Evolutionary conservation across 371 early-diverging fungal genomes (phyloP).

Genomic region (Lichtheimia corymbifera): DNA sequence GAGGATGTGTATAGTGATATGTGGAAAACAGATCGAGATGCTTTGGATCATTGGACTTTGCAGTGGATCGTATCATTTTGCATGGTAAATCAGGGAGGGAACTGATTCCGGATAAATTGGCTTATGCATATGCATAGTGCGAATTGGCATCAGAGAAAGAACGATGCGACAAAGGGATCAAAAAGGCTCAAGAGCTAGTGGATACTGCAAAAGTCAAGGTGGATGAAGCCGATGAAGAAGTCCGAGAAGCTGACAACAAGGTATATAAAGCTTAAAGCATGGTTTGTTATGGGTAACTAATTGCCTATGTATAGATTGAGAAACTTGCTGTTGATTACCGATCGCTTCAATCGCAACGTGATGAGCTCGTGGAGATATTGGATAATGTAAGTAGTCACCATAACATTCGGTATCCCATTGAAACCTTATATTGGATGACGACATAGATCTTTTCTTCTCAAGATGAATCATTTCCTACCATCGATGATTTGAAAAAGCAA

Average conservation of each 20-base stretch:
- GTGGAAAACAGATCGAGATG: constrained; percentile 32
- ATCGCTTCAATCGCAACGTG: constrained; percentile 39
- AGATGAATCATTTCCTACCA: constrained; percentile 8
- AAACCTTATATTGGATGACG: no score
- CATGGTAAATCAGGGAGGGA: constrained; percentile 25
- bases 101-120: constrained; percentile 10
- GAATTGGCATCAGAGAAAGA: constrained; percentile 29
- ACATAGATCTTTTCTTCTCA: constrained; percentile 6
- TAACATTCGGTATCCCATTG: no score
- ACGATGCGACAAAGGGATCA: constrained; percentile 24
- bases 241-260: constrained; percentile 21
- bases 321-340: constrained; percentile 45
- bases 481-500: constrained; percentile 13
- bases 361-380: constrained; percentile 36
- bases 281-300: background rate
- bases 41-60: constrained; percentile 36
- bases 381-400: constrained; percentile 21
- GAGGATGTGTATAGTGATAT: constrained; percentile 17
- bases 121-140: constrained; percentile 26
- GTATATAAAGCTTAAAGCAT: constrained; percentile 8
- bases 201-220: constrained; percentile 21
- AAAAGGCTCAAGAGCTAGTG: constrained; percentile 29
- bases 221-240: constrained; percentile 16
- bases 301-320: constrained; percentile 24
- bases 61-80: constrained; percentile 35